Conservation (phyloP, 306 rosid species). For the Vigna hirtella region DNA sequence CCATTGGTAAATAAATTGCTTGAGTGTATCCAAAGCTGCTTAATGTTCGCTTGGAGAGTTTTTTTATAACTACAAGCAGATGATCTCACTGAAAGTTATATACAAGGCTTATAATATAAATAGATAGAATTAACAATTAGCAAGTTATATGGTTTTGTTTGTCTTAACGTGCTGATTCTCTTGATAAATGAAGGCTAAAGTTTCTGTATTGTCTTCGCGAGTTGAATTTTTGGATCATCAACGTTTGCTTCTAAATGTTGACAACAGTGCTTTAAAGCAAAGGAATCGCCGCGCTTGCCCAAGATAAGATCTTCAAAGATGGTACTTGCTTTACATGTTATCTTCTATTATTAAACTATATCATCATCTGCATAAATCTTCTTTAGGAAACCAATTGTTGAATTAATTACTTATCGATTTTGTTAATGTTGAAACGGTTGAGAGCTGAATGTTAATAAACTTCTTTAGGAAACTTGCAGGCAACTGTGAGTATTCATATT, state of each 20-base stretch:
- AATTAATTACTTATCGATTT: background rate
- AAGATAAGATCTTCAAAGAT: conserved; percentile 96
- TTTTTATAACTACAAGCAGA: conserved; percentile 2
- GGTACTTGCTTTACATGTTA: conserved; percentile 53
- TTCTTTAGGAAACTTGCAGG: no score
- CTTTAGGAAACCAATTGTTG: background rate
- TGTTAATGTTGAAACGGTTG: conserved; percentile 7
- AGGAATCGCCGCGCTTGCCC: conserved; percentile 95
- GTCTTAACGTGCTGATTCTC: background rate
- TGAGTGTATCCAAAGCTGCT: background rate
- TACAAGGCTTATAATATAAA: background rate
- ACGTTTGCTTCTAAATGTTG: conserved; percentile 89
- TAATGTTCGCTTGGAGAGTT: background rate
- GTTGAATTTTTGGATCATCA: conserved; percentile 94
- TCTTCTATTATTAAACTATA: background rate
- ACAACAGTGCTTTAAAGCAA: conserved; percentile 96
- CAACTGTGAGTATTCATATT: no score
- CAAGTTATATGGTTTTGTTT: background rate
- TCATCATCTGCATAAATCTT: background rate
- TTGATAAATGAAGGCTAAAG: conserved; percentile 75
- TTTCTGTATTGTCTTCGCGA: conserved; percentile 83
- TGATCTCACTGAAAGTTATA: conserved; percentile 7
- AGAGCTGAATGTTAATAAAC: background rate
- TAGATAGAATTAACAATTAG: no score
- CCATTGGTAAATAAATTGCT: conserved; percentile 17